phyloP scores from a whole-genome alignment of 495 filamentous ascomycete genomes.

The Hypomontagnella submonticulosa region DNA sequence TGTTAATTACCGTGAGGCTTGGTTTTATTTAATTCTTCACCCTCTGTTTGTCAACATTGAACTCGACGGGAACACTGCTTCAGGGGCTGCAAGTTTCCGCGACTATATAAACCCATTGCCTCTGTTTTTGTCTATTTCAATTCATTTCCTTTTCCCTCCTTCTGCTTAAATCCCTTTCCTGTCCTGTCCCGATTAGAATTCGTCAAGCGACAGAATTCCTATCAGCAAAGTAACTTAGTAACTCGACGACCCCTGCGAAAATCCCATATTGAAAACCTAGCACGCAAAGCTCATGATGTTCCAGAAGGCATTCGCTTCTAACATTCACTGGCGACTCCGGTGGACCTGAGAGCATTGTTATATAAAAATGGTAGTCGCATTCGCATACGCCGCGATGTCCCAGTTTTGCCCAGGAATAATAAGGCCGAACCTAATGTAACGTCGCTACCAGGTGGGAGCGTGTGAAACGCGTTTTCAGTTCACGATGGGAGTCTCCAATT shows the following conservation, averaged over 20 bases:
- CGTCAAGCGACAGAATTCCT: background rate
- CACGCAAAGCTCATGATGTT: background rate
- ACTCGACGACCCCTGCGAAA: background rate
- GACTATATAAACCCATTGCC: background rate
- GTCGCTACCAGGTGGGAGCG: constrained; percentile 16
- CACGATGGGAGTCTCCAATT: background rate
- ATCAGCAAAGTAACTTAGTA: background rate
- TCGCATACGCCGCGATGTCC: background rate
- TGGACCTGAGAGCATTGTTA: no score
- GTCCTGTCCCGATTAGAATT: background rate
- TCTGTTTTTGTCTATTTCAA: background rate
- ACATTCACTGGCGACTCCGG: no score
- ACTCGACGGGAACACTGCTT: no score
- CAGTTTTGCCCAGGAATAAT: constrained; percentile 3
- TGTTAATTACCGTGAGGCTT: background rate
- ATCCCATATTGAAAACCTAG: background rate
- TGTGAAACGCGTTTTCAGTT: constrained; percentile 9
- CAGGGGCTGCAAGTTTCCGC: no score
- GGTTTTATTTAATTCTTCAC: background rate
- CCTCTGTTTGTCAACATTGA: background rate
- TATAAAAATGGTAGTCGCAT: background rate
- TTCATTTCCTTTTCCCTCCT: background rate
- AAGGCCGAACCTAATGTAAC: constrained; percentile 17
- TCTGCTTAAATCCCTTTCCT: background rate
- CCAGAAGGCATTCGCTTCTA: no score